These are phyloP conservation scores for Groenewaldozyma auringiensis DNA, from an alignment of 1,139 yeast genomes.

Conservation along the genomic window DNA sequence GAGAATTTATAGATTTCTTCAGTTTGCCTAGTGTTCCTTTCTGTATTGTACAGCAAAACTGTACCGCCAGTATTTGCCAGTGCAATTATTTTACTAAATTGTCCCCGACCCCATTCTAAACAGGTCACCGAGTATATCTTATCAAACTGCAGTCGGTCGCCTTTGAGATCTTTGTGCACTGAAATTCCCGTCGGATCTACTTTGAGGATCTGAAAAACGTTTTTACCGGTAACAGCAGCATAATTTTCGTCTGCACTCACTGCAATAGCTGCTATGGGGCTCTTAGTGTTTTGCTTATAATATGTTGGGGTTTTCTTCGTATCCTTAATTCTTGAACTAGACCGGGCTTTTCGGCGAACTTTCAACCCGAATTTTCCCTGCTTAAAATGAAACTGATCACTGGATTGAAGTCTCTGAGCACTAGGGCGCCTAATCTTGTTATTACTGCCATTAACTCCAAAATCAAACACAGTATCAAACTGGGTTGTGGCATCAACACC, in stretches of 20 bases:
- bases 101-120: conserved; percentile 32
- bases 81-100: conserved; percentile 23
- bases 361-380: neutral
- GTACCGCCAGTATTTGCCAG: conserved; percentile 27
- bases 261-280: conserved; percentile 27
- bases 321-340: neutral
- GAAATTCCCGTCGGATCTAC: conserved; percentile 12
- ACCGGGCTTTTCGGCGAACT: neutral
- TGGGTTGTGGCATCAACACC: neutral
- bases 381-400: neutral
- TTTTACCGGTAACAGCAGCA: conserved; percentile 30
- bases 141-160: conserved; percentile 19
- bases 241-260: conserved; percentile 22
- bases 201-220: conserved; percentile 27
- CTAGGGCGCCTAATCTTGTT: neutral
- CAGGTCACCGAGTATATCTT: conserved; percentile 30
- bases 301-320: conserved; percentile 6
- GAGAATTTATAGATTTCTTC: conserved; percentile 39
- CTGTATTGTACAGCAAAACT: conserved; percentile 41
- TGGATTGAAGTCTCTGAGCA: neutral
- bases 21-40: conserved; percentile 34
- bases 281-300: conserved; percentile 18
- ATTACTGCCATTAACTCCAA: neutral
- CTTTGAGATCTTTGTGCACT: neutral
- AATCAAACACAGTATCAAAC: neutral